Base-by-base conservation (phyloP, 495 filamentous ascomycete species). In the Xylaria scruposa region DNA sequence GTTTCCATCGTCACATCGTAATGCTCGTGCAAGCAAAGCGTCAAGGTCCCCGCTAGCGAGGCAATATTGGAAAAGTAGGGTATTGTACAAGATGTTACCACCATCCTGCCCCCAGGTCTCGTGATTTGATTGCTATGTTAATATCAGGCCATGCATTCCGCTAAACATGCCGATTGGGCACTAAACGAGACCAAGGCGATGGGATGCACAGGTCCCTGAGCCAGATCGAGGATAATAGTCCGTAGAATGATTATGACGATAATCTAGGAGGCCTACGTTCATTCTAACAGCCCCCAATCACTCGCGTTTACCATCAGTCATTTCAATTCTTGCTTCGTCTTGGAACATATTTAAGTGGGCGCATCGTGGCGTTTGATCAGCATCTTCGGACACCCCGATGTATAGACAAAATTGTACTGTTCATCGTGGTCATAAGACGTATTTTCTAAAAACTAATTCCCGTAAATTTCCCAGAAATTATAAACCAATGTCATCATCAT, bases 351-450 rank as follows among this genome's bases (percentile, higher is more conserved):
- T 3, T 42, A 36, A 46, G 31, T 64, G 31, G 46, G 68, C 56
- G 5, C 46, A 70, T 63, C 44, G 12, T 63, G 68, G 59, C 68
- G 67, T 53, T 47, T 63, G 42, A n/a, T 46, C 12, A 29, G 29
- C 46, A 36, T 31, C 40, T 6, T 54, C 59, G 68, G 59, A 46
- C 8, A 38, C 31, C 13, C 31, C 38, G 21, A 29, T 19, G 10
- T n/a, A 29, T 24, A 17, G 12, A 24, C 12, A 44, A 42, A 8
- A 17, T 58, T 58, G n/a, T 53, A 53, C 21, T 24, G 8, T 26
- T 53, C 49, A 3, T 53, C 21, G 1, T 26, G 9, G 21, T 24
- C 10, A 10, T 13, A 13, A 26, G 9, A 26, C 12, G 19, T 13
- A 13, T 56, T 31, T 56, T 7, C 13, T 15, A 0, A 53, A 3